Evolutionary conservation across 2,329 filamentous ascomycete species (phyloP), one percentile per base, ranked within the genome.

Genomic region (Cyclaneusma minus): DNA sequence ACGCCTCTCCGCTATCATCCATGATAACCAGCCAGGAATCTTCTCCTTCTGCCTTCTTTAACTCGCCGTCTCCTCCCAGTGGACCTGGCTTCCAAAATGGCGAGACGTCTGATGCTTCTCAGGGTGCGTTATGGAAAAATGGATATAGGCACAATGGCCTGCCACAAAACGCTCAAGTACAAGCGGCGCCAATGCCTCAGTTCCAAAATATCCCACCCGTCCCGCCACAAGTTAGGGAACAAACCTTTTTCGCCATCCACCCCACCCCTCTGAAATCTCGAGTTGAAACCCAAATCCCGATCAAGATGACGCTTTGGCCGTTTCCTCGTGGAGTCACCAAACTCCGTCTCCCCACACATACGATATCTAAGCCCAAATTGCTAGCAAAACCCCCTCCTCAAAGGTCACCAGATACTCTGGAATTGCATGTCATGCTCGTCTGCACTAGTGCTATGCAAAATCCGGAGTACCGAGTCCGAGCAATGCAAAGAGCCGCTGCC

Each of bases 241-340:
- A 48, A 53, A 18, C 55, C 57, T 13, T 40, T 51, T 26, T 49
- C 20, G 65, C 62, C 8, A 68, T 81, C 22, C 62, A 74, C 35
- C 69, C 72, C 4, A 79, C 70, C 3, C 76, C 76, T 4, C 48
- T 69, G 30, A 95, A 94, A 52, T 93, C 85, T 10, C 74, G 89
- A 13, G 89, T 95, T 11, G 89, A 98, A 56, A 95, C 89, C 0
- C 89, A 95, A 47, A 94, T 95, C 39, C 81, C 80, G 6, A 82
- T 94, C 39, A 76, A 76, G 42, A 64, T 95, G 51, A 78, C 74
- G 0, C 53, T 95, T 20, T 75, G 72, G 30, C 72, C 79, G 12
- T 58, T 92, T 24, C 84, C 85, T 2, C 56, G 63, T 1, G 77
- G 78, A 7, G 69, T 85, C 30, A 80, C 76, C 36, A 82, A 77